A percentile compares a stretch with the other conserved stretches of the same genome.
Evolutionary conservation across 2,329 filamentous ascomycete genomes (phyloP).

Genomic region (Dactylellina parvicollis): DNA sequence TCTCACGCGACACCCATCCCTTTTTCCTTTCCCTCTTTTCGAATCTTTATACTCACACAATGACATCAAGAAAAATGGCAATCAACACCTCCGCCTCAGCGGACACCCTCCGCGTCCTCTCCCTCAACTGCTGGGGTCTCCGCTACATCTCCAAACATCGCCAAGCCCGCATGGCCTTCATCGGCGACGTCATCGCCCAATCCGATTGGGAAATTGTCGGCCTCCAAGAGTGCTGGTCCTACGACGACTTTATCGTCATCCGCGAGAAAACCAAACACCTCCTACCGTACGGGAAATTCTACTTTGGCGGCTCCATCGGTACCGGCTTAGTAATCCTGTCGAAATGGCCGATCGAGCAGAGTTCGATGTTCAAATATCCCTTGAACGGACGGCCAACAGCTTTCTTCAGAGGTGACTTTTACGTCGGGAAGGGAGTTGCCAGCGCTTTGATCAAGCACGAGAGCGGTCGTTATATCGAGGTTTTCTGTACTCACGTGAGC

Average conservation of each 20-base stretch:
- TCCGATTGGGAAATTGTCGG: conserved; percentile 84
- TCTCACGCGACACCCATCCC: conserved; percentile 4
- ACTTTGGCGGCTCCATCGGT: conserved; percentile 87
- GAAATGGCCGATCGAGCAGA: conserved; percentile 93
- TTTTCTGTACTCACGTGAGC: conserved; percentile 88
- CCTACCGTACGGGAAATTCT: conserved; percentile 92
- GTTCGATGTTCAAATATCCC: conserved; percentile 84
- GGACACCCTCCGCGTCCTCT: conserved; percentile 75
- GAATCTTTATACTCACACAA: not conserved
- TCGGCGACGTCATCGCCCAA: conserved; percentile 74
- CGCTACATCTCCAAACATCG: conserved; percentile 84
- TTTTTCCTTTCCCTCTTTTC: conserved; percentile 1
- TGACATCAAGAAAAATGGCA: conserved; percentile 41
- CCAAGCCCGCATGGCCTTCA: conserved; percentile 83
- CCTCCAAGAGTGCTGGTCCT: conserved; percentile 83
- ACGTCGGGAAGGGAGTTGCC: conserved; percentile 92
- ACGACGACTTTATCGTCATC: conserved; percentile 74
- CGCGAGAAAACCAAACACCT: conserved; percentile 90
- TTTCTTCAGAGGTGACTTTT: conserved; percentile 96
- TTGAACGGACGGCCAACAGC: conserved; percentile 92
- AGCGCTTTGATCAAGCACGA: conserved; percentile 78
- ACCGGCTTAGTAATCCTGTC: conserved; percentile 88
- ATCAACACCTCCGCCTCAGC: conserved; percentile 18
- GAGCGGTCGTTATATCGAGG: conserved; percentile 72
- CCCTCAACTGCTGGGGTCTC: conserved; percentile 96